Base-by-base conservation (phyloP, 2,329 filamentous ascomycete genomes). In the Fonsecaea pedrosoi region DNA sequence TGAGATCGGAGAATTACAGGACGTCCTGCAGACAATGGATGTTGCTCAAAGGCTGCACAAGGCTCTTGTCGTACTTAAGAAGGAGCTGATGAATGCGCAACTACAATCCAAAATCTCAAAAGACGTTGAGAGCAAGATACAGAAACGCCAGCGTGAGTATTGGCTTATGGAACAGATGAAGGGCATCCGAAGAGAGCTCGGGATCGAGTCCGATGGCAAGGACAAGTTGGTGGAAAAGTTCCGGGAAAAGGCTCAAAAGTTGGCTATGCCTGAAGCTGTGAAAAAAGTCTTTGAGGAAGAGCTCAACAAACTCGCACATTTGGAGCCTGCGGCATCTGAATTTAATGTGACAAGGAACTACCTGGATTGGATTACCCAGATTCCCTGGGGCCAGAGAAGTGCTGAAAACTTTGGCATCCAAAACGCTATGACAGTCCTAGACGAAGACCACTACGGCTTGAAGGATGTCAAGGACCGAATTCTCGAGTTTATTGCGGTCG, bases 121-220 rank as follows among this genome's bases (percentile, higher is more conserved):
- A 81, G 95, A 99, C 76, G 96, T 99, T 18, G 95, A 98, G 78
- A 92, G 88, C 75, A 97, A 97, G 81, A 98, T 99, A 62, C 94
- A 94, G 74, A 98, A 99, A 81, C 90, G 94, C 35, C 95, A 99
- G 78, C 89, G 95, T 60, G 95, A 99, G 77, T 99, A 98, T 81
- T 98, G 93, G 92, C 83, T 99, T 55, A 96, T 97, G 92, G 95
- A 99, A 80, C 96, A 99, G 78, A 97, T 99, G 94, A 98, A 98
- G 83, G 95, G 94, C 32, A 99, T 99, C 75, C 90, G 92, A 66
- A 87, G 95, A 66, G 95, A 99, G 79, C 87, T 99, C 57, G 95
- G 96, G 25, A 92, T 99, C 61, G 96, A 99, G 78, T 96, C 92
- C 5, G 95, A 99, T 76, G 95, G 96, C 71, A 99, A 98, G 80